Conservation (phyloP, 805 yeast species). For the Pichia cephalocereana region DNA sequence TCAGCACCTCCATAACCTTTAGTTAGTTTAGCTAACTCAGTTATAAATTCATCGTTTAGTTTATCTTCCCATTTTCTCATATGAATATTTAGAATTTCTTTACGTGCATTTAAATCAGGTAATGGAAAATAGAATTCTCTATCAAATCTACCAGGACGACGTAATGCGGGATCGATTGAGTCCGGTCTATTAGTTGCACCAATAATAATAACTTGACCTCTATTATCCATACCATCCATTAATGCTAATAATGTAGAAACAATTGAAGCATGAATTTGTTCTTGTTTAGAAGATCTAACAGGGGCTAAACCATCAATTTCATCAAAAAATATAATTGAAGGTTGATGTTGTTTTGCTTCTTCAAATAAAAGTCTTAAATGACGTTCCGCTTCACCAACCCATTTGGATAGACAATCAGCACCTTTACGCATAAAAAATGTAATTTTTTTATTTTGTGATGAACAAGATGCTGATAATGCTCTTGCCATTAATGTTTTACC, state of each 20-base stretch:
- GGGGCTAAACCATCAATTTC: slow-evolving; percentile 99
- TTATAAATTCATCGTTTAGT: slow-evolving; percentile 45
- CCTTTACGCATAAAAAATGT: slow-evolving; percentile 98
- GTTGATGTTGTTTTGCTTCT: slow-evolving; percentile 94
- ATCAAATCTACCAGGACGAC: slow-evolving; percentile 96
- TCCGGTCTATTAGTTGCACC: slow-evolving; percentile 99
- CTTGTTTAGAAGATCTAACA: slow-evolving; percentile 93
- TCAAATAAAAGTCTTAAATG: slow-evolving; percentile 85
- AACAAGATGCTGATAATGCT: slow-evolving; percentile 92
- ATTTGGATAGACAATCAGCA: slow-evolving; percentile 91
- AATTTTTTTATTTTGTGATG: slow-evolving; percentile 74
- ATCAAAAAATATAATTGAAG: slow-evolving; percentile 92
- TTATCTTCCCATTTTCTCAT: slow-evolving; percentile 86
- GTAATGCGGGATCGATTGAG: slow-evolving; percentile 93
- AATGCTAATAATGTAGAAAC: slow-evolving; percentile 90
- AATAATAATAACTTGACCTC: slow-evolving; percentile 96
- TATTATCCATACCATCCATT: slow-evolving; percentile 99
- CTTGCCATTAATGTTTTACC: slow-evolving; percentile 98
- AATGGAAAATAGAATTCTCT: slow-evolving; percentile 94
- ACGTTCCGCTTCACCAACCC: slow-evolving; percentile 99
- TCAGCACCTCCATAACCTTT: slow-evolving; percentile 99
- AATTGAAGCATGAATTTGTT: slow-evolving; percentile 95
- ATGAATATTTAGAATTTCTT: slow-evolving; percentile 72
- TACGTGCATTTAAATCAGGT: slow-evolving; percentile 75
- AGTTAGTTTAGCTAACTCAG: slow-evolving; percentile 66